Evolutionary conservation across 2,329 filamentous ascomycete genomes (phyloP).

Genomic region (Thielaviopsis euricoi): DNA sequence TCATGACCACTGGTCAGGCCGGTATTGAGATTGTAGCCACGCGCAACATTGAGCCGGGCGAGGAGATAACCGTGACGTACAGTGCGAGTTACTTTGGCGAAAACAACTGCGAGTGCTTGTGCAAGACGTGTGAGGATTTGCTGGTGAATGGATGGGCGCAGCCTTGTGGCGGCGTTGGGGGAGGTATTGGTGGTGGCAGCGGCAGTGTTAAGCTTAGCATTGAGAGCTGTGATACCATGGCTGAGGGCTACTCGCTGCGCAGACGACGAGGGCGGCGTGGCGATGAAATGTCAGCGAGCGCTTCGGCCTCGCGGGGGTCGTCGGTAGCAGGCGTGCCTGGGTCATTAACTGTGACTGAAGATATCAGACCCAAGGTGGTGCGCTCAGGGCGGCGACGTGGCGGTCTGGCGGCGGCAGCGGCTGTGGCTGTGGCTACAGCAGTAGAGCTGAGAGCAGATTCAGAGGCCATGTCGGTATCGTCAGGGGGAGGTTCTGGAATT

Average conservation of each 20-base stretch:
- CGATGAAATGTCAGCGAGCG: slow-evolving; percentile 21
- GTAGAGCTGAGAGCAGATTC: neutral
- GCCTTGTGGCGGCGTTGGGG: slow-evolving; percentile 26
- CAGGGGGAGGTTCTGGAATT: neutral
- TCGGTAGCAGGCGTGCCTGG: slow-evolving; percentile 20
- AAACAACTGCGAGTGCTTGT: slow-evolving; percentile 88
- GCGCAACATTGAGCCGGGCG: slow-evolving; percentile 65
- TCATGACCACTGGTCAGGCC: slow-evolving; percentile 68
- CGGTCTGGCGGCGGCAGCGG: neutral
- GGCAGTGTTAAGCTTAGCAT: slow-evolving; percentile 30
- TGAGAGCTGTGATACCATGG: slow-evolving; percentile 27
- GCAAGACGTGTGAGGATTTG: slow-evolving; percentile 64
- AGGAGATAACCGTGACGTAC: slow-evolving; percentile 94
- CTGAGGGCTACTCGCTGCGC: slow-evolving; percentile 39
- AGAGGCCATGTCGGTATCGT: neutral
- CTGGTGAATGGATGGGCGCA: slow-evolving; percentile 70
- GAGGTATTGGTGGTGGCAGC: neutral
- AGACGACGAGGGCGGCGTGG: slow-evolving; percentile 31
- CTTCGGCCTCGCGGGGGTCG: slow-evolving; percentile 36
- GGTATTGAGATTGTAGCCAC: slow-evolving; percentile 84
- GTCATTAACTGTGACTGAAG: slow-evolving; percentile 25
- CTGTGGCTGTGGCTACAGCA: no score
- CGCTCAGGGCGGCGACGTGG: neutral
- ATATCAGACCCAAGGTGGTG: slow-evolving; percentile 33
- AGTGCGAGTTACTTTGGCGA: slow-evolving; percentile 92